phyloP scores from a whole-genome alignment of 306 rosid genomes.

The Hippophae gyantsensis region DNA sequence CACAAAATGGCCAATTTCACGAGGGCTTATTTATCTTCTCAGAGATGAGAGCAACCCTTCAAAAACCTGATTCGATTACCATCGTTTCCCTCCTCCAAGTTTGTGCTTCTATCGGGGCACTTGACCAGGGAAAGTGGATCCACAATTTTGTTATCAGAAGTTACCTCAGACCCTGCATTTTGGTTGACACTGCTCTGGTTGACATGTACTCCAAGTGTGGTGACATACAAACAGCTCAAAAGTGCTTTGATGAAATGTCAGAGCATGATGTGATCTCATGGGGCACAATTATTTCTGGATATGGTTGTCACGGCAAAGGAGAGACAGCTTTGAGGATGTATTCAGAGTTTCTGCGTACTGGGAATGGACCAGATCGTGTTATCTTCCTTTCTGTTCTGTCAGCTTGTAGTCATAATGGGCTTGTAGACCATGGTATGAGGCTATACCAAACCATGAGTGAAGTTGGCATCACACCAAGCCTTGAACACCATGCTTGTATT shows the following conservation, averaged over 20 bases:
- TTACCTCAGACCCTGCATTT: constrained; percentile 38
- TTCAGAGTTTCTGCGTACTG: constrained; percentile 39
- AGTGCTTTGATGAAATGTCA: constrained; percentile 48
- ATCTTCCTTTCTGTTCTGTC: constrained; percentile 63
- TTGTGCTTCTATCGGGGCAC: constrained; percentile 61
- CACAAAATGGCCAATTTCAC: constrained; percentile 48
- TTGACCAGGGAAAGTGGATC: constrained; percentile 58
- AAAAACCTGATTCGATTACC: constrained; percentile 60
- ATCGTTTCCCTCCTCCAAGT: constrained; percentile 65
- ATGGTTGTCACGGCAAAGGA: constrained; percentile 66
- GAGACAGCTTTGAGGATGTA: constrained; percentile 48
- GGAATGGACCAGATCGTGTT: constrained; percentile 55
- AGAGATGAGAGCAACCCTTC: constrained; percentile 43
- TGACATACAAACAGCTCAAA: constrained; percentile 45
- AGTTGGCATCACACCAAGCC: constrained; percentile 50
- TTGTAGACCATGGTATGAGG: constrained; percentile 48
- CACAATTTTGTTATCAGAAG: constrained; percentile 45
- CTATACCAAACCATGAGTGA: constrained; percentile 50
- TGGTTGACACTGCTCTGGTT: constrained; percentile 66
- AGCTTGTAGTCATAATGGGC: constrained; percentile 74
- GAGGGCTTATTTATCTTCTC: constrained; percentile 46
- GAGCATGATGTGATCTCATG: constrained; percentile 54
- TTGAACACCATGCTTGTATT: constrained; percentile 60
- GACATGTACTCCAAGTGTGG: constrained; percentile 86
- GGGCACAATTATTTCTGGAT: constrained; percentile 63